Evolutionary conservation across 305 asterid species (phyloP).

Genomic region (Fraxinus platypoda): DNA sequence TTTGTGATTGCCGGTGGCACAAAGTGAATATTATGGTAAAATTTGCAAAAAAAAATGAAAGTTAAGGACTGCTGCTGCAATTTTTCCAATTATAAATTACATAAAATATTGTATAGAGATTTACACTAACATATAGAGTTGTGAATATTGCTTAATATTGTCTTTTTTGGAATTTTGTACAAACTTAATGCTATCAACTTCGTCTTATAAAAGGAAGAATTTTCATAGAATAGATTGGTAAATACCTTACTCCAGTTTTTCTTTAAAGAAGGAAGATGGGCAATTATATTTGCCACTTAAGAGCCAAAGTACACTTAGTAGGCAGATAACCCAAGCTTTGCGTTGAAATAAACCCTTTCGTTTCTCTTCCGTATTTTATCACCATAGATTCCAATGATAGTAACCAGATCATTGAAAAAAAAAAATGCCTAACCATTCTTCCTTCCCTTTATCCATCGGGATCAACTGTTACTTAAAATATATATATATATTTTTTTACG

Average conservation of each 20-base stretch:
- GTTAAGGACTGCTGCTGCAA: too few species aligned
- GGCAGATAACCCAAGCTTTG: background rate
- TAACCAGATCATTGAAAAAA: background rate
- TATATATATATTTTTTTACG: too few species aligned
- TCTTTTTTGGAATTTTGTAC: background rate
- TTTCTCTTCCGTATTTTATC: background rate
- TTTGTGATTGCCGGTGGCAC: too few species aligned
- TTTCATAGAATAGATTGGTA: background rate
- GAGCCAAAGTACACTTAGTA: too few species aligned
- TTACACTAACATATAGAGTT: background rate
- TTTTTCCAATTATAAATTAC: too few species aligned
- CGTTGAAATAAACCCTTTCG: background rate
- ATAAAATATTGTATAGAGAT: background rate
- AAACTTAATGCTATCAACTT: background rate
- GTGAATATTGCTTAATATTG: background rate
- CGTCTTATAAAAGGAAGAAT: background rate
- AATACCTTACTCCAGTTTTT: background rate
- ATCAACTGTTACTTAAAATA: background rate
- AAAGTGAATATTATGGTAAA: too few species aligned
- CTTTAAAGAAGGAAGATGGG: background rate
- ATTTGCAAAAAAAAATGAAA: too few species aligned
- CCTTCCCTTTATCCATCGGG: background rate
- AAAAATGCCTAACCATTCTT: background rate
- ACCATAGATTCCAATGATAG: background rate
- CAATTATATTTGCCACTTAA: background rate